Conservation (phyloP, 2,329 filamentous ascomycete genomes). For the Kalmusia sp. region DNA sequence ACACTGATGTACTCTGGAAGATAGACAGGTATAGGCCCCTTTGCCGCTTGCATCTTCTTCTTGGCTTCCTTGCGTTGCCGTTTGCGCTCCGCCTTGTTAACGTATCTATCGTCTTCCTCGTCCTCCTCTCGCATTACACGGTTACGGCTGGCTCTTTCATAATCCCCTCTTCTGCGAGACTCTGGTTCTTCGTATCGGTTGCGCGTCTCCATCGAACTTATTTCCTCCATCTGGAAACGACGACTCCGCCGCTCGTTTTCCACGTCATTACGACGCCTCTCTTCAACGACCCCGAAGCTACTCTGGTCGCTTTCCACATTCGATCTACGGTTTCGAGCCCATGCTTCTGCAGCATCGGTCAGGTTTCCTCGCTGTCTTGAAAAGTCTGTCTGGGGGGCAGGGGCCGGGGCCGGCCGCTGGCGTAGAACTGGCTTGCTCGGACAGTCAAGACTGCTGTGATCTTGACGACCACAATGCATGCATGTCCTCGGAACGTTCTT, state of each 20-base stretch:
- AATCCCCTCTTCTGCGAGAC: constrained; percentile 27
- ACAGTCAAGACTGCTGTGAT: constrained; percentile 32
- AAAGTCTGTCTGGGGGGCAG: constrained; percentile 2
- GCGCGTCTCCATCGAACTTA: constrained; percentile 20
- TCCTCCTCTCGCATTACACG: constrained; percentile 33
- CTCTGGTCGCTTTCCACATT: constrained; percentile 21
- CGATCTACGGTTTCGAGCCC: constrained; percentile 26
- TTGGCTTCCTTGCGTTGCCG: constrained; percentile 42
- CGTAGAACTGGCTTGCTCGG: constrained; percentile 35
- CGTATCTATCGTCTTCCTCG: constrained; percentile 25
- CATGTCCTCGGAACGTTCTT: constrained; percentile 32
- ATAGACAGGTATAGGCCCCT: constrained; percentile 61
- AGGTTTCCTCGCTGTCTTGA: constrained; percentile 13
- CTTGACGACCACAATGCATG: constrained; percentile 36
- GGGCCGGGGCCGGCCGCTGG: constrained; percentile 7
- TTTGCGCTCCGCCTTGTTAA: constrained; percentile 39
- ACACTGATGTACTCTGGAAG: constrained; percentile 93
- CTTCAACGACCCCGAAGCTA: constrained; percentile 15
- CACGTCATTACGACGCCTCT: constrained; percentile 24
- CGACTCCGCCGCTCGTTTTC: constrained; percentile 30
- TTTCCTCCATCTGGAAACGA: constrained; percentile 34
- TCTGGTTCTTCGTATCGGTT: constrained; percentile 42
- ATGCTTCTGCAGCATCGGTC: constrained; percentile 37
- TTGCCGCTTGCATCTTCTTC: constrained; percentile 38
- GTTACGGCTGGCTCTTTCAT: constrained; percentile 15